A percentile compares a stretch with the other conserved stretches of the same genome.
Conservation (phyloP, 169 alveolate species). For the Eimeria tenella region DNA sequence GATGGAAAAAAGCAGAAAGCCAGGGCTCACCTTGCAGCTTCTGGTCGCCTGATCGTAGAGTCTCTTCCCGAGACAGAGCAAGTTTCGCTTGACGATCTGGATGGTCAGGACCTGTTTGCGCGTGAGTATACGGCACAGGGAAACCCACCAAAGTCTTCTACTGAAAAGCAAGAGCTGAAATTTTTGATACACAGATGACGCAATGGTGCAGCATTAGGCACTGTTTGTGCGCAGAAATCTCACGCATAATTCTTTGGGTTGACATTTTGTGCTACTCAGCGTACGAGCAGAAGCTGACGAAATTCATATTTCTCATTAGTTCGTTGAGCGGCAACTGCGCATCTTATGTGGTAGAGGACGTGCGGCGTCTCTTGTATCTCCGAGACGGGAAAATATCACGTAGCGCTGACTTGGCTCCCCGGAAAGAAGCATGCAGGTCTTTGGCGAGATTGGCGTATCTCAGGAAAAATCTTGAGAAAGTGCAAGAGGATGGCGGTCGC, state of each 20-base stretch:
- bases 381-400: constrained; percentile 52
- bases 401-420: constrained; percentile 18
- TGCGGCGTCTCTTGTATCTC: constrained; percentile 54
- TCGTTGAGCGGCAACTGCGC: constrained; percentile 66
- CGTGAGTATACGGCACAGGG: background rate
- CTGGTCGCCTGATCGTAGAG: background rate
- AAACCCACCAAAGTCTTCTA: no score
- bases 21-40: background rate
- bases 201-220: no score
- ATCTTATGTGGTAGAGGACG: constrained; percentile 59
- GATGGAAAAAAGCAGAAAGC: background rate
- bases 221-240: no score
- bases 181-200: no score
- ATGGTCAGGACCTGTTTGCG: constrained; percentile 50
- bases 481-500: constrained; percentile 42
- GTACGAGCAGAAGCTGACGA: constrained; percentile 47
- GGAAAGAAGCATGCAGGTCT: constrained; percentile 57
- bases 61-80: constrained; percentile 17
- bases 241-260: background rate
- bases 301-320: constrained; percentile 27
- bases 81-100: background rate
- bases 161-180: no score
- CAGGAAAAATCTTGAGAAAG: constrained; percentile 34
- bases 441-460: constrained; percentile 52
- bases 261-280: constrained; percentile 33